Evolutionary conservation across 129 eudicot genomes (phyloP).

Genomic region (Flaveria brownii): DNA sequence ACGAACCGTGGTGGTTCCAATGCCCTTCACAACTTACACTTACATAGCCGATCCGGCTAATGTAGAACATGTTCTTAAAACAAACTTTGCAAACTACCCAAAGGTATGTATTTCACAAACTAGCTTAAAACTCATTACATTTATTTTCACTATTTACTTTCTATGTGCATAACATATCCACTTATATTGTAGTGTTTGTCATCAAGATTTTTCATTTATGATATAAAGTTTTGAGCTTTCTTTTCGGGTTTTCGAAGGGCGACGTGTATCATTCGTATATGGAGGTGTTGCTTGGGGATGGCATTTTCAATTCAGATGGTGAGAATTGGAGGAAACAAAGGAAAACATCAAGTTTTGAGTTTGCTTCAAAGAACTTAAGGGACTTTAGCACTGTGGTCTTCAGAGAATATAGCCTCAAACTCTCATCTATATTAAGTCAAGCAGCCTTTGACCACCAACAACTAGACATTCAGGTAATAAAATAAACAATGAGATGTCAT

Average conservation of each 20-base stretch:
- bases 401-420: constrained; percentile 89
- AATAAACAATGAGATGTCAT: background rate
- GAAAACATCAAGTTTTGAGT: constrained; percentile 93
- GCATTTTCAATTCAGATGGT: constrained; percentile 95
- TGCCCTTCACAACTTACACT: constrained; percentile 80
- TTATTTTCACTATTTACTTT: background rate
- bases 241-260: constrained; percentile 52
- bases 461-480: constrained; percentile 82
- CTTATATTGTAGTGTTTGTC: background rate
- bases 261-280: constrained; percentile 90
- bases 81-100: constrained; percentile 84
- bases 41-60: constrained; percentile 80
- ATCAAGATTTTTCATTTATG: background rate
- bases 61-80: constrained; percentile 80
- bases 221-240: constrained; percentile 8
- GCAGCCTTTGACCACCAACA: constrained; percentile 50
- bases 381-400: constrained; percentile 93
- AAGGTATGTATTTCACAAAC: constrained; percentile 49
- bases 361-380: constrained; percentile 94
- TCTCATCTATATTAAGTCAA: constrained; percentile 56
- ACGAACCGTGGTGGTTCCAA: constrained; percentile 73
- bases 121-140: background rate
- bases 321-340: constrained; percentile 94
- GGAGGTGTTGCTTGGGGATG: constrained; percentile 97
- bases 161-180: no score